phyloP scores from a whole-genome alignment of 2,329 filamentous ascomycete species.

The Aureobasidium subglaciale region DNA sequence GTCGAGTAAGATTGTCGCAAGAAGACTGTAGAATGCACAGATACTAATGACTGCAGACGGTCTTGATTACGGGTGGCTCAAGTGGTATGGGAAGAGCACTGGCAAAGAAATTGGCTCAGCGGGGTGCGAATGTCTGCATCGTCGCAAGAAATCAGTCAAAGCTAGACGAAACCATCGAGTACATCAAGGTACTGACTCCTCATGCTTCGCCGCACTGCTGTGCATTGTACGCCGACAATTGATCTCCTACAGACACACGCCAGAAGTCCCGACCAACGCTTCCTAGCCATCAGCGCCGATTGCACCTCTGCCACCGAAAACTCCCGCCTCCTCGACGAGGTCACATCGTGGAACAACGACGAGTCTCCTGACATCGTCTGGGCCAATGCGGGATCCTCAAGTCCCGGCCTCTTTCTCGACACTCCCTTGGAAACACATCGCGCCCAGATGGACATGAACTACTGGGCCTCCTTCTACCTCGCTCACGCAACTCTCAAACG shows the following conservation, averaged over 20 bases:
- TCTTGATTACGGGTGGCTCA: slow-evolving; percentile 83
- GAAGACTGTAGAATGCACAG: not conserved
- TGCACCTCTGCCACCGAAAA: slow-evolving; percentile 66
- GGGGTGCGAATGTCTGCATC: slow-evolving; percentile 81
- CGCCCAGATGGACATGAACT: slow-evolving; percentile 86
- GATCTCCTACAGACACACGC: not conserved
- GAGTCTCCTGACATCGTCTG: slow-evolving; percentile 76
- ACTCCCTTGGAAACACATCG: slow-evolving; percentile 59
- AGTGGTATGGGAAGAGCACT: slow-evolving; percentile 82
- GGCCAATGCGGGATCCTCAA: slow-evolving; percentile 73
- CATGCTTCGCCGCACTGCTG: not conserved
- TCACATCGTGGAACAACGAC: slow-evolving; percentile 70
- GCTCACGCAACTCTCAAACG: slow-evolving; percentile 68
- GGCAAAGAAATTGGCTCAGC: slow-evolving; percentile 65
- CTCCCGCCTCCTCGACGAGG: slow-evolving; percentile 60
- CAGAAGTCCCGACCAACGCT: slow-evolving; percentile 53
- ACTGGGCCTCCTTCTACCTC: slow-evolving; percentile 79
- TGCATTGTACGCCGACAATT: not conserved
- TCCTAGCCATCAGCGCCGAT: slow-evolving; percentile 78
- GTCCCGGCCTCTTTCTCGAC: slow-evolving; percentile 71
- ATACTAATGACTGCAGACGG: slow-evolving; percentile 51
- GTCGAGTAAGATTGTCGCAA: slow-evolving; percentile 53
- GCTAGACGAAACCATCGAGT: slow-evolving; percentile 61
- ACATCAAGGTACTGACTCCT: slow-evolving; percentile 53
- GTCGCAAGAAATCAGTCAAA: slow-evolving; percentile 71